Evolutionary conservation across 169 alveolate species (phyloP).

Genomic region (Fabrea salina): DNA sequence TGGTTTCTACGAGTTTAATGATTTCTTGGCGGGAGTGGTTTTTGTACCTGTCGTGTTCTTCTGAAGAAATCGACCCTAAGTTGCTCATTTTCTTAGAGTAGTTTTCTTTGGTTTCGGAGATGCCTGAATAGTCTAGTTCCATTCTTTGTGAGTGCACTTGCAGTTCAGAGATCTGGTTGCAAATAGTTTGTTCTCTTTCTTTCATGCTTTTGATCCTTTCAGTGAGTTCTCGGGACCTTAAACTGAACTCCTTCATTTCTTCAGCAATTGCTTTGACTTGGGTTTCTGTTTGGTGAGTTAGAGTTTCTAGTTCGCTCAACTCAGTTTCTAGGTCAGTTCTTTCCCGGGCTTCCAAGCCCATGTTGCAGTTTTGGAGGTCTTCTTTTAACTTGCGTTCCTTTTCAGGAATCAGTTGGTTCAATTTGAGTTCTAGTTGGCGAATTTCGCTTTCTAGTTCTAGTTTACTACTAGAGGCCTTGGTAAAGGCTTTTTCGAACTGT

Average conservation of each 20-base stretch:
- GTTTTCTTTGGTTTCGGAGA: conserved; percentile 16
- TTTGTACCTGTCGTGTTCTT: conserved; percentile 10
- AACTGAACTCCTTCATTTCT: not conserved
- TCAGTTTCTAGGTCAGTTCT: not conserved
- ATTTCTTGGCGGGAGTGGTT: not conserved
- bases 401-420: not conserved
- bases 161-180: not conserved
- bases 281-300: not conserved
- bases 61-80: conserved; percentile 25
- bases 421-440: conserved; percentile 4
- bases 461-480: not conserved
- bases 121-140: not conserved
- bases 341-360: not conserved
- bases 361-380: not conserved
- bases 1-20: not conserved
- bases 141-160: not conserved
- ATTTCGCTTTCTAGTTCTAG: not conserved
- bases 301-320: not conserved
- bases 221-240: not conserved
- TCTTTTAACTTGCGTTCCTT: not conserved
- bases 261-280: not conserved
- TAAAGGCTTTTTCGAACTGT: conserved; percentile 39
- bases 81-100: conserved; percentile 29
- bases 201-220: not conserved
- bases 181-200: not conserved